Evolutionary conservation across 345 rosid species (phyloP).

Genomic region (Citrus trifoliata): DNA sequence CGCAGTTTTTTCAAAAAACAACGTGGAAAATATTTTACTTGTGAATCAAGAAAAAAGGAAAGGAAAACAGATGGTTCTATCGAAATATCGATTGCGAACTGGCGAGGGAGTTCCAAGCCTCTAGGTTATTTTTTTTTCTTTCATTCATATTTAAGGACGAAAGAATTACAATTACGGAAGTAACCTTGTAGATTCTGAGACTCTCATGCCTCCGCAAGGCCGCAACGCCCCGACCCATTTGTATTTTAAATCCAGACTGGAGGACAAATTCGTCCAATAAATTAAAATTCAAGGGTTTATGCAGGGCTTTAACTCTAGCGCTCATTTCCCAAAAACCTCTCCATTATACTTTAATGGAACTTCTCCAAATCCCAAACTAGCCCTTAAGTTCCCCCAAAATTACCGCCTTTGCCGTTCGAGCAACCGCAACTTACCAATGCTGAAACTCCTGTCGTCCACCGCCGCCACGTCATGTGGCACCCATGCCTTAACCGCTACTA

Average conservation of each 20-base stretch:
- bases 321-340: slow-evolving; percentile 15
- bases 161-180: too few relatives aligned
- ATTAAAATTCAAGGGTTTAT: slow-evolving; percentile 50
- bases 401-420: slow-evolving; percentile 4
- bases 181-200: too few relatives aligned
- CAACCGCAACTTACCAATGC: slow-evolving; percentile 38
- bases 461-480: slow-evolving; percentile 7
- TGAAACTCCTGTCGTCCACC: slow-evolving; percentile 55
- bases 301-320: slow-evolving; percentile 22
- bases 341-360: slow-evolving; percentile 23
- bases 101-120: too few relatives aligned
- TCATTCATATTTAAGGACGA: too few relatives aligned
- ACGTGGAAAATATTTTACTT: neutral
- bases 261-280: slow-evolving; percentile 19
- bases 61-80: too few relatives aligned
- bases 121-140: too few relatives aligned
- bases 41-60: neutral
- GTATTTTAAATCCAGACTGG: neutral
- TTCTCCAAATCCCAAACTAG: slow-evolving; percentile 15
- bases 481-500: slow-evolving; percentile 23
- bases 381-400: neutral
- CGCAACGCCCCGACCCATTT: neutral
- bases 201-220: too few relatives aligned
- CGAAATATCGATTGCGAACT: too few relatives aligned
- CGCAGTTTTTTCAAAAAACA: neutral